Evolutionary conservation across 306 rosid species (phyloP).

Genomic region (Casuarina cunninghamiana): DNA sequence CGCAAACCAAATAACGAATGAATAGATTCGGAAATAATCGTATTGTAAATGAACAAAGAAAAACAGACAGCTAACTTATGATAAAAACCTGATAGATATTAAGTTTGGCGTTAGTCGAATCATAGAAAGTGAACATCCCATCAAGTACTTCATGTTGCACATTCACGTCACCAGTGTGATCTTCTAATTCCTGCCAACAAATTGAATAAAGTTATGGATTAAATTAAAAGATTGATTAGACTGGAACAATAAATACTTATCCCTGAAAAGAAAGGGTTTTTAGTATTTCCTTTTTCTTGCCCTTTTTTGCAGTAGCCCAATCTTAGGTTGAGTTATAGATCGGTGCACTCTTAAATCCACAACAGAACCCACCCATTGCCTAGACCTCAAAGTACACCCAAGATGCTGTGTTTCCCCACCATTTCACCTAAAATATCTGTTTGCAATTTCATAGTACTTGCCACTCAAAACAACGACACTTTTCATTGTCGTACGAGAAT

Average conservation of each 20-base stretch:
- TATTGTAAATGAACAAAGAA: background rate
- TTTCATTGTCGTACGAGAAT: background rate
- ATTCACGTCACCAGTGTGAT: constrained; percentile 72
- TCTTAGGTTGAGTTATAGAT: background rate
- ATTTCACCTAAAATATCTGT: background rate
- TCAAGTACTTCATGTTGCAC: constrained; percentile 84
- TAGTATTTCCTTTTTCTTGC: background rate
- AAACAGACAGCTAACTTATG: constrained; percentile 11
- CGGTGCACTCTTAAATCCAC: background rate
- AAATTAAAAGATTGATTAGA: background rate
- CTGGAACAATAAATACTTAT: background rate
- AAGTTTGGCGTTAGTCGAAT: constrained; percentile 61
- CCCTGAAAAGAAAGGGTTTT: background rate
- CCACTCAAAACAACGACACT: background rate
- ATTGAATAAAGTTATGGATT: constrained; percentile 1
- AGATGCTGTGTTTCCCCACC: background rate
- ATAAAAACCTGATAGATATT: constrained; percentile 79
- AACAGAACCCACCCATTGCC: background rate
- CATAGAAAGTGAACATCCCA: constrained; percentile 87
- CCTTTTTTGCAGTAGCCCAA: background rate
- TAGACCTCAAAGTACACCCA: background rate
- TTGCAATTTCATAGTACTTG: background rate
- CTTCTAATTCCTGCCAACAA: constrained; percentile 77
- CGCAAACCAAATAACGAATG: background rate
- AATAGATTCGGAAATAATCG: background rate